Evolutionary conservation across 73 alveolate genomes (phyloP).

Genomic region (Tetrahymena thermophila): DNA sequence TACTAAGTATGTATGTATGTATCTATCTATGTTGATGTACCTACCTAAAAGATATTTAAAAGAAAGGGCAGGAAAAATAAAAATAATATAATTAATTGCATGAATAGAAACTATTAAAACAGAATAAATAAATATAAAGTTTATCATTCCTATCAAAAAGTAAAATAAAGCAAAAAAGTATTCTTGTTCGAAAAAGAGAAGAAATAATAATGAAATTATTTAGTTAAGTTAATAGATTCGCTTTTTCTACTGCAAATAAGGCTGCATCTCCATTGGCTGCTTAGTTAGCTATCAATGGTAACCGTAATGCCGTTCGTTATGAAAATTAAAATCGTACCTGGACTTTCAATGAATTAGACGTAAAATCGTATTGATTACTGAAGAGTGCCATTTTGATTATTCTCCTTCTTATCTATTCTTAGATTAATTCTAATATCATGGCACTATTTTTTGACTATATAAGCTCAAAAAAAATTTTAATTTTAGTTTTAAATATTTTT

Average conservation of each 20-base stretch:
- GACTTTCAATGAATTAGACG: slow-evolving; percentile 43
- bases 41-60: background rate
- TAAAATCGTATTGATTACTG: background rate
- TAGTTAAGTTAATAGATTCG: background rate
- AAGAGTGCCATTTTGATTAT: background rate
- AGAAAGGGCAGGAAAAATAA: slow-evolving; percentile 2
- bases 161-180: background rate
- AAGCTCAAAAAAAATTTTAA: background rate
- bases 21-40: background rate
- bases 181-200: background rate
- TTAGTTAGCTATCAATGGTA: background rate
- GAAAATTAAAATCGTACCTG: slow-evolving; percentile 42
- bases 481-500: background rate
- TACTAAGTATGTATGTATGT: background rate
- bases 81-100: background rate
- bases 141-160: background rate
- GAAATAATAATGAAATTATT: background rate
- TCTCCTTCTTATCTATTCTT: background rate
- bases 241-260: background rate
- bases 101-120: background rate
- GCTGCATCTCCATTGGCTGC: background rate
- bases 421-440: background rate
- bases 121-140: background rate
- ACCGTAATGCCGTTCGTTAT: slow-evolving; percentile 31
- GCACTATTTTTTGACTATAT: background rate